Evolutionary conservation across 257 asterid genomes (phyloP), one percentile per base, ranked within the genome.

Genomic region (Penstemon davidsonii): DNA sequence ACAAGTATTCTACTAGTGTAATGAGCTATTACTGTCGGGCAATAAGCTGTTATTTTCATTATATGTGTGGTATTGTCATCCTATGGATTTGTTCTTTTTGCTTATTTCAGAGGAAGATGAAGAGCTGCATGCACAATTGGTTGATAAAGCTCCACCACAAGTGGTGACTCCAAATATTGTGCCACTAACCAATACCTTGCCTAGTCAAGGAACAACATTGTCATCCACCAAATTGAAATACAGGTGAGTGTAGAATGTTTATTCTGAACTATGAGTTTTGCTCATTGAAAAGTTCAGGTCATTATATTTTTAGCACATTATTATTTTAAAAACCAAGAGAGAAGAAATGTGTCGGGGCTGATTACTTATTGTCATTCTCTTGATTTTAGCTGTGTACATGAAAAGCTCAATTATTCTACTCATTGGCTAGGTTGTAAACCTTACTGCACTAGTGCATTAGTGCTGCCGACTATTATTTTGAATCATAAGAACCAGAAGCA

Each of bases 101-200:
- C 66, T 77, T 53, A 55, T 67, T 64, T 67, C 81, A 92, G 96
- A 89, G 86, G 96, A 92, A 85, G 85, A 80, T 64, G 84, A 75
- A 55, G 89, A 79, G 71, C 71, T 86, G 79, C 75, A 78, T 50
- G 62, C 63, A 54, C 73, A 72, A 46, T 62, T 73, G 7, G 76
- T 50, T 33, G 85, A 71, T 68, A 77, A 60, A 55, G 47, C 80
- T 76, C 67, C 83, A 4, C 53, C 12, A 13, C 64, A 37, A 52
- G 83, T 52, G 47, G 83, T 53, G 40, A 62, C 69, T 33, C 73
- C 77, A 46, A 69, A 63, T 71, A 71, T 62, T 75, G 78, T 77
- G 76, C 79, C 81, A 19, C 68, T 82, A 73, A 77, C 75, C 62
- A 59, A 33, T 25, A 72, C 55, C 44, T 56, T 68, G 70, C 67